Conservation (phyloP, 164 flowering plant genomes). For the Dillenia turbinata region DNA sequence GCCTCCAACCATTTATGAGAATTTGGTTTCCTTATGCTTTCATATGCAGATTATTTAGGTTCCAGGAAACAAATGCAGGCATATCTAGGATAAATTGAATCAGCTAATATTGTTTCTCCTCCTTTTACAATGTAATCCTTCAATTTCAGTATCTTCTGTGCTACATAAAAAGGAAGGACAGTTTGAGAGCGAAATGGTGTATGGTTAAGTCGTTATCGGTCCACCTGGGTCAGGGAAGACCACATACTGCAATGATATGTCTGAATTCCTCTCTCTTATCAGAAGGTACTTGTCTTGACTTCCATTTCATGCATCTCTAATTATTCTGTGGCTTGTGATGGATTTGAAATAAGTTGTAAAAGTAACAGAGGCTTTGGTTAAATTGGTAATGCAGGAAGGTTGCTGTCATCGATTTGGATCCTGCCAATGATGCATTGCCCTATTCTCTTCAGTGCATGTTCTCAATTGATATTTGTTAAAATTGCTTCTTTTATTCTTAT, state of each 20-base stretch:
- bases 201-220: constrained; percentile 90
- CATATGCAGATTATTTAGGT: too few species aligned
- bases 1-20: too few species aligned
- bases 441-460: constrained; percentile 39
- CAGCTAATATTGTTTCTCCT: too few species aligned
- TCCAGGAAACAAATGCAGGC: too few species aligned
- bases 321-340: not conserved
- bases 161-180: too few species aligned
- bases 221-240: constrained; percentile 97
- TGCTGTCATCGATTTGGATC: constrained; percentile 91
- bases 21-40: too few species aligned
- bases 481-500: not conserved
- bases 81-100: too few species aligned
- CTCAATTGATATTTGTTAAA: too few species aligned
- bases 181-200: constrained; percentile 39
- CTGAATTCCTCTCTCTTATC: constrained; percentile 78
- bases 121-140: too few species aligned
- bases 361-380: not conserved
- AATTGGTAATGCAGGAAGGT: constrained; percentile 69
- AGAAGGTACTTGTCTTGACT: constrained; percentile 47
- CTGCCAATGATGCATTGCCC: constrained; percentile 94
- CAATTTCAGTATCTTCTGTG: too few species aligned
- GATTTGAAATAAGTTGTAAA: not conserved
- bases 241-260: constrained; percentile 96
- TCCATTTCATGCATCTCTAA: not conserved